Percentiles rank a stretch among this genome's conserved stretches.
These are phyloP conservation scores for Serendipita sp. DNA, from an alignment of 768 basidiomycete species.

Conservation along the genomic window DNA sequence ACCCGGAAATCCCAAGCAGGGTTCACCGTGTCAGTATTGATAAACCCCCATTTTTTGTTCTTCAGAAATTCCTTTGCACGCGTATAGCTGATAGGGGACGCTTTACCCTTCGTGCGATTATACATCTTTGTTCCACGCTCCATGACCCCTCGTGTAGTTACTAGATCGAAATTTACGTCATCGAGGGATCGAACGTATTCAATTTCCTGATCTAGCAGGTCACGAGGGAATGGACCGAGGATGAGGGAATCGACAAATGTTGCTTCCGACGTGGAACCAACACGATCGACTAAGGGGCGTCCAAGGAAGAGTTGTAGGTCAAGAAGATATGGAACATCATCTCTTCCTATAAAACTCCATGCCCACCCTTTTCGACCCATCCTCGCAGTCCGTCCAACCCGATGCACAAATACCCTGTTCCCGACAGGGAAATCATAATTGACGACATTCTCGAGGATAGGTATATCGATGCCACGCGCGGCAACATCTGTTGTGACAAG, in stretches of 20 bases:
- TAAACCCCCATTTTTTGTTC: conserved; percentile 48
- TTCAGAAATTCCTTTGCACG: conserved; percentile 79
- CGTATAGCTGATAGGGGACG: conserved; percentile 67
- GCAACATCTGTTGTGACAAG: conserved; percentile 97
- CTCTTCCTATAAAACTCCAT: conserved; percentile 78
- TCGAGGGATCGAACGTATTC: conserved; percentile 61
- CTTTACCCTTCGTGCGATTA: conserved; percentile 83
- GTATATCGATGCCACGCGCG: conserved; percentile 95
- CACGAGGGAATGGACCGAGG: conserved; percentile 69
- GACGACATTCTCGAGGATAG: conserved; percentile 86
- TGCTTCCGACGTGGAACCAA: conserved; percentile 30
- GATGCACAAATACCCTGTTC: conserved; percentile 84
- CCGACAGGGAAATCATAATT: conserved; percentile 98
- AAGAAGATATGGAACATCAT: conserved; percentile 76
- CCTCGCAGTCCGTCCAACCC: conserved; percentile 90
- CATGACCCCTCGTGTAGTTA: conserved; percentile 63
- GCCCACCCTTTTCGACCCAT: conserved; percentile 93
- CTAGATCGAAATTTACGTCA: conserved; percentile 43
- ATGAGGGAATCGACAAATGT: conserved; percentile 56
- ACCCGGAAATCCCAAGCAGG: conserved; percentile 27
- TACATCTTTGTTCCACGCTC: conserved; percentile 82
- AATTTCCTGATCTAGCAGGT: conserved; percentile 63
- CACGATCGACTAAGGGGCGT: conserved; percentile 48
- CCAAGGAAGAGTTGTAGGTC: conserved; percentile 89
- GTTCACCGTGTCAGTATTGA: conserved; percentile 39